Evolutionary conservation across 257 asterid species (phyloP).

Genomic region (Plantago major): DNA sequence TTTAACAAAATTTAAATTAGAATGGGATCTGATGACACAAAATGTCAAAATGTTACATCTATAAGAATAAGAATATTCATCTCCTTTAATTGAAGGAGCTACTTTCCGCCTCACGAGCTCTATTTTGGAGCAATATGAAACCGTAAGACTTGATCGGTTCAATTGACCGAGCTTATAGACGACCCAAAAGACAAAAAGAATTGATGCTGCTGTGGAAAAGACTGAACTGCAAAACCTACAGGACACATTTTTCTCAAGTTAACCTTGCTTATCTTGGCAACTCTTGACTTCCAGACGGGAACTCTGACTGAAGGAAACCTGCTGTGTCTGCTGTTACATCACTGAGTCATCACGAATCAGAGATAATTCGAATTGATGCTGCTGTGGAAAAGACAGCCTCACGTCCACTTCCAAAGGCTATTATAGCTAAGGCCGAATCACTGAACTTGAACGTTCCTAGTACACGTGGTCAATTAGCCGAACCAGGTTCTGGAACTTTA

Average conservation of each 20-base stretch:
- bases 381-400: slow-evolving; percentile 97
- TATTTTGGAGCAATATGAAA: too few species aligned
- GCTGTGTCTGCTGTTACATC: slow-evolving; percentile 74
- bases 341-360: slow-evolving; percentile 52
- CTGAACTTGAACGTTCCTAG: slow-evolving; percentile 59
- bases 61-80: too few species aligned
- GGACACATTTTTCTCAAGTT: slow-evolving; percentile 4
- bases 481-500: slow-evolving; percentile 92
- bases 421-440: slow-evolving; percentile 68
- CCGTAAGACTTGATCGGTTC: too few species aligned
- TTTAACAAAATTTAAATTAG: too few species aligned
- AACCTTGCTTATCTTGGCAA: slow-evolving; percentile 14
- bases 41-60: too few species aligned
- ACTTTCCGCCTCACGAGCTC: too few species aligned
- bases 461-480: slow-evolving; percentile 77
- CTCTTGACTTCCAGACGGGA: slow-evolving; percentile 64
- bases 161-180: too few species aligned
- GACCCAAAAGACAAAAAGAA: too few species aligned
- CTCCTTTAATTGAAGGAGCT: too few species aligned
- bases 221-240: too few species aligned
- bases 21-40: too few species aligned
- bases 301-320: slow-evolving; percentile 96
- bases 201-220: too few species aligned
- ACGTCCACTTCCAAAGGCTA: slow-evolving; percentile 92
- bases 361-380: slow-evolving; percentile 78